Evolutionary conservation across 192 early-diverging fungal species (phyloP).

Genomic region (Radiomyces spectabilis): DNA sequence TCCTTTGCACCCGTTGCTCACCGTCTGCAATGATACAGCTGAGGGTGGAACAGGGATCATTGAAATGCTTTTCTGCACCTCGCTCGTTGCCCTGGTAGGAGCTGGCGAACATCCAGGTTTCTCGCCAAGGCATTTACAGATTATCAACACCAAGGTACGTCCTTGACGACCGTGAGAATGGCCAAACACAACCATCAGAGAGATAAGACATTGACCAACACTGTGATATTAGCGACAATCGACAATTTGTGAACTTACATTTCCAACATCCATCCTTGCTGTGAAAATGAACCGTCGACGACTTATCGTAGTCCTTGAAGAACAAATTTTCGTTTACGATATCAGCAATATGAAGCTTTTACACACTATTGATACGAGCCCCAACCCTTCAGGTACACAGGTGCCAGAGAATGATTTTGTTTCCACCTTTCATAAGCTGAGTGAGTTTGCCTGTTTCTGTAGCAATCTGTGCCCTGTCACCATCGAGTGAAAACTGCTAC

Average conservation of each 20-base stretch:
- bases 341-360: conserved; percentile 98
- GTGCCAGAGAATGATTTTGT: no score
- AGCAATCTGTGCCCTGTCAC: conserved; percentile 88
- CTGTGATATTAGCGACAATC: conserved; percentile 67
- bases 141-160: conserved; percentile 97
- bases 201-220: background rate
- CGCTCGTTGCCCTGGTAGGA: conserved; percentile 93
- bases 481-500: conserved; percentile 89
- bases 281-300: conserved; percentile 94
- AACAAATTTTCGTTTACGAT: conserved; percentile 95
- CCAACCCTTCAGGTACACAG: conserved; percentile 86
- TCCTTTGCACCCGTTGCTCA: no score
- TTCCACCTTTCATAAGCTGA: conserved; percentile 8
- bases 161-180: no score
- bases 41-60: conserved; percentile 90
- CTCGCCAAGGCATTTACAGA: conserved; percentile 84
- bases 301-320: conserved; percentile 90
- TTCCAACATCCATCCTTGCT: conserved; percentile 84
- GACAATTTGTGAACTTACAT: conserved; percentile 95
- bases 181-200: no score
- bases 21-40: conserved; percentile 40
- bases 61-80: conserved; percentile 97
- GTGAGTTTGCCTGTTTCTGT: conserved; percentile 1
- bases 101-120: conserved; percentile 84
- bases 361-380: conserved; percentile 91